A percentile compares a stretch with the other conserved stretches of the same genome.
Conservation (phyloP, 176 grass and related monocot genomes). For the Ananas comosus region DNA sequence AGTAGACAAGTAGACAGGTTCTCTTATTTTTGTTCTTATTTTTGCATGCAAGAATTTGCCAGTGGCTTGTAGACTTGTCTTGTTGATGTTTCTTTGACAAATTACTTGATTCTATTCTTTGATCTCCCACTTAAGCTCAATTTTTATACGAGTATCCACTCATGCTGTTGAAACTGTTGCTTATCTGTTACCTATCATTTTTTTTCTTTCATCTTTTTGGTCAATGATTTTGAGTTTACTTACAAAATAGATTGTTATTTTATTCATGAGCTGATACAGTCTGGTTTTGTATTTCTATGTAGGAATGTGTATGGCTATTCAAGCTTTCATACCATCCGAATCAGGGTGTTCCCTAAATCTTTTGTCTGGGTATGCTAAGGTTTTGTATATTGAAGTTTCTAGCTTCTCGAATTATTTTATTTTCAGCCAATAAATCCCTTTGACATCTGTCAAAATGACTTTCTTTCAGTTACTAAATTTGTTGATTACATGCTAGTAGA, state of each 20-base stretch:
- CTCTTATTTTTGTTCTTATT: too few species aligned
- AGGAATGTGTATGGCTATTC: constrained; percentile 94
- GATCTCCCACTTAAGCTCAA: background rate
- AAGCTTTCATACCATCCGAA: constrained; percentile 60
- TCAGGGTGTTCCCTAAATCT: constrained; percentile 61
- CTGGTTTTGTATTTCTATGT: constrained; percentile 19
- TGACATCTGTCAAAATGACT: too few species aligned
- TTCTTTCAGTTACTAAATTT: too few species aligned
- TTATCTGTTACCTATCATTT: background rate
- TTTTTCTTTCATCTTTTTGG: background rate
- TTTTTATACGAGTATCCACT: background rate
- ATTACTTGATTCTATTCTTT: background rate
- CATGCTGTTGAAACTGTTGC: background rate
- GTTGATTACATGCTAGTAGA: too few species aligned
- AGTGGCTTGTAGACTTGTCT: too few species aligned
- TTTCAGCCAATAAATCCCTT: too few species aligned
- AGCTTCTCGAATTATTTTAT: too few species aligned
- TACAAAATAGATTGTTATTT: background rate
- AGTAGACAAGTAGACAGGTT: too few species aligned
- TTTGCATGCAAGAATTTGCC: too few species aligned
- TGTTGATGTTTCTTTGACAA: background rate
- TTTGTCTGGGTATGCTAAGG: constrained; percentile 55
- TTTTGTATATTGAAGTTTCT: too few species aligned
- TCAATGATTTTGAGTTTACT: background rate
- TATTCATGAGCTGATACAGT: background rate